Evolutionary conservation across 1,284 basidiomycete species (phyloP), one percentile per base, ranked within the genome.

Genomic region (Lentinula novae-zelandiae): DNA sequence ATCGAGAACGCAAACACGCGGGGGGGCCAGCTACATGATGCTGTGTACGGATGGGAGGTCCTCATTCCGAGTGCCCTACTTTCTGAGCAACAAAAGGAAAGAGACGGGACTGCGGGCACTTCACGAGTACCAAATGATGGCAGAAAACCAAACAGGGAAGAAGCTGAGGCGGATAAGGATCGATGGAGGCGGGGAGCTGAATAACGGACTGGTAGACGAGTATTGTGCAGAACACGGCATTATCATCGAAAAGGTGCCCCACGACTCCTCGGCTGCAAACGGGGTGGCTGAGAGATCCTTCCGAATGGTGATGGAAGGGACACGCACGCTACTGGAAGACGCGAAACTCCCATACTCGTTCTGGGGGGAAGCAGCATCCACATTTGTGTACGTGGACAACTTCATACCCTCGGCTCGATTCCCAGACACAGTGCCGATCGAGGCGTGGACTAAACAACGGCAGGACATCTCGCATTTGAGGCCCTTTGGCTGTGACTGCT

Each of bases 131-230:
- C 49, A 1, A 1, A 5, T 12, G 8, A 38, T 38, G 40, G 61
- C 55, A 0, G 17, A 34, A 17, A 53, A n/a, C 0, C 62, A 63
- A 31, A 60, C 54, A 1, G 59, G 59, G 8, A 22, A 33, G 9
- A 44, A 48, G 34, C 62, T 72, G 7, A 67, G 69, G 6, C 57
- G 53, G 44, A 60, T 60, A 2, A 56, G 72, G 5, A 60, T 67
- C 0, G 67, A 69, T 31, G 64, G 65, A 9, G 57, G 55, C 2
- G 48, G 51, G 2, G 60, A 66, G 22, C 44, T 48, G 9, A 17
- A 48, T 0, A 27, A 27, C 2, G 42, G 15, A 0, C 5, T 38
- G 36, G 13, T 15, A 55, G 12, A 54, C 2, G n/a, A 9, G 5
- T 64, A 33, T 8, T 34, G 36, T 20, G 10, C 46, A 8, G 48